phyloP scores from a whole-genome alignment of 1,139 yeast species.

The Yamadazyma atmosphaerica region DNA sequence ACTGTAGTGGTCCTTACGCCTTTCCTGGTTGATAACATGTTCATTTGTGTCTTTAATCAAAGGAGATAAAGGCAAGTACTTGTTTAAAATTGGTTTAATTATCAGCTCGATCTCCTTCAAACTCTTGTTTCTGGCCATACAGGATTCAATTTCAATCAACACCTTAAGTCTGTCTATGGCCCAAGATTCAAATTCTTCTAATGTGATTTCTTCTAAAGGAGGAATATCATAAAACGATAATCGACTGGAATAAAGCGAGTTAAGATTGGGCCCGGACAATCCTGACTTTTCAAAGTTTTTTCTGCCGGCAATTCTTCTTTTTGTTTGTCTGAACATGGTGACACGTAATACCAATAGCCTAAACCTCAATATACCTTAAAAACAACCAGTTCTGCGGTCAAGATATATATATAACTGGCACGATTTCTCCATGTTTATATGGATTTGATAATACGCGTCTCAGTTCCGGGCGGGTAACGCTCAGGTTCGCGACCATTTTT shows the following conservation, averaged over 20 bases:
- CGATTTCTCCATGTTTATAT: no score
- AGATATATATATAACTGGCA: no score
- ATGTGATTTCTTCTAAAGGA: constrained; percentile 80
- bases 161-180: constrained; percentile 89
- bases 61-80: constrained; percentile 61
- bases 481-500: background rate
- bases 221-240: constrained; percentile 71
- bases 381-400: no score
- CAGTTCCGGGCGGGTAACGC: no score
- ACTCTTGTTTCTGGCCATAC: constrained; percentile 63
- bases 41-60: constrained; percentile 27
- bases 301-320: constrained; percentile 75
- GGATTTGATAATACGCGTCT: no score
- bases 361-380: no score
- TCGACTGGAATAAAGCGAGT: constrained; percentile 25
- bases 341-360: no score
- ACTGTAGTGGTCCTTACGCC: constrained; percentile 87
- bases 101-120: constrained; percentile 64
- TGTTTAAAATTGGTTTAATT: constrained; percentile 64
- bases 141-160: constrained; percentile 80
- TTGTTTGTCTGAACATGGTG: constrained; percentile 75
- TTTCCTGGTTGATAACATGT: constrained; percentile 46
- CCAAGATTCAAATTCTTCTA: constrained; percentile 93
- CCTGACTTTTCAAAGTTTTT: constrained; percentile 56
- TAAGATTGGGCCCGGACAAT: constrained; percentile 25